Base-by-base conservation (phyloP, 306 rosid species). In the Casuarina equisetifolia region DNA sequence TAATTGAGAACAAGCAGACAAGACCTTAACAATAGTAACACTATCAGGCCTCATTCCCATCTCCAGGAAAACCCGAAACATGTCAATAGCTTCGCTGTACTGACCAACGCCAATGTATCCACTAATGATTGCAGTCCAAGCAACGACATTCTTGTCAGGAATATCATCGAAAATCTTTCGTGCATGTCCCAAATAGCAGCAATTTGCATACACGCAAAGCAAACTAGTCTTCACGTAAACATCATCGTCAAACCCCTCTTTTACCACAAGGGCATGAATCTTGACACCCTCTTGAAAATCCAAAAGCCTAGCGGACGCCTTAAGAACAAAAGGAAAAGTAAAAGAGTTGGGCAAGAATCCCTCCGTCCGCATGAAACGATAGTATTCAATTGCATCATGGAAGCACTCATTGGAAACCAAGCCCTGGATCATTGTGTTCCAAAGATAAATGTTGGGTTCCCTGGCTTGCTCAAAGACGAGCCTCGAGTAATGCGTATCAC, bases 1-100 rank as follows among this genome's bases (percentile, higher is more conserved):
- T 36, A 74, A 53, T 43, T 75, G 72, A 25, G 80, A 69, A 42
- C 80, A 80, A 15, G 84, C 80, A 2, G 66, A 69, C 63, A 80
- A 43, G 6, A 75, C 70, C 0, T 69, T 75, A 1, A 70, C 76
- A 66, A 66, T 66, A 0, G 71, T 40, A 66, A 66, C 40, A 40
- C 71, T 40, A 17, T 66, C 71, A 66, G 71, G 71, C 1, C 15
- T 40, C 71, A 66, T 39, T 17, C 49, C 49, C 71, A 66, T 66
- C 71, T 66, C 71, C 32, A 40, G 13, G 32, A 66, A 66, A 25
- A 66, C 17, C 32, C 50, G 13, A 66, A 66, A 66, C 50, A 66
- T 66, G 3, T 66, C 35, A 66, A 66, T 40, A 4, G 71, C 71
- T 66, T 66, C 71, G 17, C 71, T n/a, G 17, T 66, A 66, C 48